These are phyloP conservation scores for Fusarium sp. DNA, from an alignment of 2,329 filamentous ascomycete species.

Conservation along the genomic window DNA sequence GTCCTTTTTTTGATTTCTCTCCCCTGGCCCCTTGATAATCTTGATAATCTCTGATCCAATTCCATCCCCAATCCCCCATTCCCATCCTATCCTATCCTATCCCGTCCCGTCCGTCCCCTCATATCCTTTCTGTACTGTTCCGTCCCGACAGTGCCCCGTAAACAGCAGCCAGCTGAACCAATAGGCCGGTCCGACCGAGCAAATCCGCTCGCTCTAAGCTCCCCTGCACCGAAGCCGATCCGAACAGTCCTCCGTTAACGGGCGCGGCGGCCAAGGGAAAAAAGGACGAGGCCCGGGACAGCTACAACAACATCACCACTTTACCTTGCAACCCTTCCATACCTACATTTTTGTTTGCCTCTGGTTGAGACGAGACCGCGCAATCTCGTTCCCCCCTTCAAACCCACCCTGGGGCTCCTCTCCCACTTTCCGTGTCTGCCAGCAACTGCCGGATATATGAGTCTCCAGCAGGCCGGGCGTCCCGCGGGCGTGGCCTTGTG, in stretches of 20 bases:
- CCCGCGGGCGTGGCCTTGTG: constrained; percentile 44
- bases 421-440: constrained; percentile 33
- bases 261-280: constrained; percentile 16
- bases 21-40: constrained; percentile 26
- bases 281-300: constrained; percentile 14
- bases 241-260: constrained; percentile 40
- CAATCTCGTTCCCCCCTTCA: constrained; percentile 5
- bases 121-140: background rate
- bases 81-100: background rate
- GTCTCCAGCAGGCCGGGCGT: constrained; percentile 46
- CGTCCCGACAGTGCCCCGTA: background rate
- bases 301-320: constrained; percentile 20
- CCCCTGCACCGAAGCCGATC: constrained; percentile 26
- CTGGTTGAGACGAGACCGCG: constrained; percentile 3
- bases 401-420: constrained; percentile 6
- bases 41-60: constrained; percentile 27
- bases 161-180: background rate
- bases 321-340: background rate
- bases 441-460: constrained; percentile 43
- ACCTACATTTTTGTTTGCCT: background rate
- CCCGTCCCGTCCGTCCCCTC: background rate
- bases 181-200: constrained; percentile 34
- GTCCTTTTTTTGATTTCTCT: constrained; percentile 12
- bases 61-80: background rate
- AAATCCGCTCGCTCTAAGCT: constrained; percentile 27